Evolutionary conservation across 805 yeast species (phyloP).

Genomic region (Ogataea corticis): DNA sequence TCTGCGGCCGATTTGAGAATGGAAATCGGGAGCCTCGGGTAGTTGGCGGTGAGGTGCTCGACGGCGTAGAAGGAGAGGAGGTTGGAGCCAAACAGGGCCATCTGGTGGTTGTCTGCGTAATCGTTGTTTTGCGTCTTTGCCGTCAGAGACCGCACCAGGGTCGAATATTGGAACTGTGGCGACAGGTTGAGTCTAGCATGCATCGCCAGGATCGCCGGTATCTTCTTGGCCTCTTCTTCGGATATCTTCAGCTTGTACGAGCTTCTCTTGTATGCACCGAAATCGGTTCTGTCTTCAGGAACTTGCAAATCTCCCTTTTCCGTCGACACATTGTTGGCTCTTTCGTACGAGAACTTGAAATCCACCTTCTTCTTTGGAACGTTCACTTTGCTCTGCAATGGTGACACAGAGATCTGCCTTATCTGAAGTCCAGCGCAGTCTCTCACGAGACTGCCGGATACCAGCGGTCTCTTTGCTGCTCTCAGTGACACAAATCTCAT

Average conservation of each 20-base stretch:
- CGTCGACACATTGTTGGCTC: constrained; percentile 24
- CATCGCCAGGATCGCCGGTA: constrained; percentile 75
- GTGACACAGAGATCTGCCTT: constrained; percentile 16
- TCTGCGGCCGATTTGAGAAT: constrained; percentile 76
- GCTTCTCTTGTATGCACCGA: constrained; percentile 33
- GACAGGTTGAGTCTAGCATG: constrained; percentile 77
- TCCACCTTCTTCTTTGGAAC: constrained; percentile 15
- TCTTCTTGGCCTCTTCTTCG: constrained; percentile 53
- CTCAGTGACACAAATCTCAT: constrained; percentile 16
- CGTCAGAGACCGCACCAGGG: constrained; percentile 80
- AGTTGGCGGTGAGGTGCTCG: constrained; percentile 69
- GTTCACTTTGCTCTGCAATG: constrained; percentile 9
- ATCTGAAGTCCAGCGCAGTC: constrained; percentile 3
- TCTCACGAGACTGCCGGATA: constrained; percentile 3
- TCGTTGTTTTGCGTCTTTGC: constrained; percentile 43
- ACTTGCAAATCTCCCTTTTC: constrained; percentile 14
- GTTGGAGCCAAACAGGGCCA: constrained; percentile 80
- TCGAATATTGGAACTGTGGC: constrained; percentile 51
- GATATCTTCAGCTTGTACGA: constrained; percentile 35
- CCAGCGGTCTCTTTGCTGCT: constrained; percentile 9
- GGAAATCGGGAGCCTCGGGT: constrained; percentile 87
- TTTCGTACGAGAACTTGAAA: constrained; percentile 32
- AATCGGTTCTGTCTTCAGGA: constrained; percentile 30
- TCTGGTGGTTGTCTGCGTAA: constrained; percentile 71
- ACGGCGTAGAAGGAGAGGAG: constrained; percentile 73